phyloP scores from a whole-genome alignment of 768 basidiomycete species.

The Suillus fuscotomentosus region DNA sequence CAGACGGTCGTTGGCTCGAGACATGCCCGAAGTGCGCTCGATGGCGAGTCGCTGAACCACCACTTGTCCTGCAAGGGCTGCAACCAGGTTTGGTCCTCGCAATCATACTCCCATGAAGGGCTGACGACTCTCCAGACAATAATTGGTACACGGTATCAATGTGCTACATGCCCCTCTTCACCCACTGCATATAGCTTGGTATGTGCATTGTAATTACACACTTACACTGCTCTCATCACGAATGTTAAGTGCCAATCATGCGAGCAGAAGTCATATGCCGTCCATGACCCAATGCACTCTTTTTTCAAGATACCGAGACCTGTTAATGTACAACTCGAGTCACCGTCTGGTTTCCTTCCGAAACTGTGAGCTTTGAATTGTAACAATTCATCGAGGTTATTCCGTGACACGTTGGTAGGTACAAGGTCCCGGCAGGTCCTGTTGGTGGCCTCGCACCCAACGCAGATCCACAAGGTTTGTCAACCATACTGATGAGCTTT shows the following conservation, averaged over 20 bases:
- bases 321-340: conserved; percentile 60
- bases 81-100: conserved; percentile 43
- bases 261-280: conserved; percentile 70
- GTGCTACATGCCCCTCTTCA: conserved; percentile 82
- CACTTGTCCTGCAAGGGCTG: conserved; percentile 62
- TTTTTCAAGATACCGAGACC: conserved; percentile 88
- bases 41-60: conserved; percentile 47
- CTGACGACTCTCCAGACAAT: conserved; percentile 50
- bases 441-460: conserved; percentile 34
- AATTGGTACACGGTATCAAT: conserved; percentile 81
- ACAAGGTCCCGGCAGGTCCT: conserved; percentile 62
- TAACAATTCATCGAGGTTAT: conserved; percentile 2
- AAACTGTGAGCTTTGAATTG: conserved; percentile 46
- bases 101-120: background rate
- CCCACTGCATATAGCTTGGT: conserved; percentile 76
- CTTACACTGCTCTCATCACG: background rate
- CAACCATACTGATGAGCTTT: background rate
- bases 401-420: conserved; percentile 42
- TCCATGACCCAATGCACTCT: conserved; percentile 83
- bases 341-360: conserved; percentile 63
- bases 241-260: conserved; percentile 70
- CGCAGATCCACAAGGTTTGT: conserved; percentile 56
- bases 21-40: conserved; percentile 30
- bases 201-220: conserved; percentile 3
- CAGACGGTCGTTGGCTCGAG: conserved; percentile 64